These are phyloP conservation scores for Guyanaporus albipodus DNA, from an alignment of 768 basidiomycete species.

Conservation along the genomic window DNA sequence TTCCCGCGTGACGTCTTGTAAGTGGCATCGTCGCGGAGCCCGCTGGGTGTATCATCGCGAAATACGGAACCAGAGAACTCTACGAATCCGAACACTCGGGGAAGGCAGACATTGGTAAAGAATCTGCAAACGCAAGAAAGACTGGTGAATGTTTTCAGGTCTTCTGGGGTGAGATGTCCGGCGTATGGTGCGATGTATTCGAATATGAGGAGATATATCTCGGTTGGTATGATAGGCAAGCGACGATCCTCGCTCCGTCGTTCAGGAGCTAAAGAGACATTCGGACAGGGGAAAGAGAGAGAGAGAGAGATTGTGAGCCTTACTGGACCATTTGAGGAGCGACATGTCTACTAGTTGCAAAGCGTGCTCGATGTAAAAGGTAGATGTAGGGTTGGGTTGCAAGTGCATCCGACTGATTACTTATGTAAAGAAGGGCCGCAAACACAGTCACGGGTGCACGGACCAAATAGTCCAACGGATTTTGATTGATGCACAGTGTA, in stretches of 20 bases:
- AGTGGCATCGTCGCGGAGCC: not conserved
- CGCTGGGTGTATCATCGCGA: not conserved
- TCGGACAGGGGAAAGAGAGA: too few species aligned
- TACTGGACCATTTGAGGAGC: too few species aligned
- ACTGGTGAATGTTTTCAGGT: conserved; percentile 7
- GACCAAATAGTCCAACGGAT: conserved; percentile 13
- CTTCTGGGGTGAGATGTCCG: conserved; percentile 10
- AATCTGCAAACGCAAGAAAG: conserved; percentile 42
- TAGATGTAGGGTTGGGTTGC: too few species aligned
- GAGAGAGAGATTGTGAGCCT: too few species aligned
- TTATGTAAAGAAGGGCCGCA: too few species aligned
- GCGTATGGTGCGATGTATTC: conserved; percentile 27
- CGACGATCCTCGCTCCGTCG: conserved; percentile 7
- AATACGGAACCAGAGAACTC: conserved; percentile 17
- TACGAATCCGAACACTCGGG: conserved; percentile 37
- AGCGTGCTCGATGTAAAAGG: too few species aligned
- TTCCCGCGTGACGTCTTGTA: not conserved
- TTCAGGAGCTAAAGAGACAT: conserved; percentile 26
- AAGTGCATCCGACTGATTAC: too few species aligned
- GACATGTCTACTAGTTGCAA: too few species aligned
- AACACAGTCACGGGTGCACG: conserved; percentile 7
- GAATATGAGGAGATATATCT: conserved; percentile 48
- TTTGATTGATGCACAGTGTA: conserved; percentile 26
- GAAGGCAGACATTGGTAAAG: conserved; percentile 37
- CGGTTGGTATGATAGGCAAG: conserved; percentile 37